Base-by-base conservation (phyloP, 495 filamentous ascomycete genomes). In the Penicillium nucicola region DNA sequence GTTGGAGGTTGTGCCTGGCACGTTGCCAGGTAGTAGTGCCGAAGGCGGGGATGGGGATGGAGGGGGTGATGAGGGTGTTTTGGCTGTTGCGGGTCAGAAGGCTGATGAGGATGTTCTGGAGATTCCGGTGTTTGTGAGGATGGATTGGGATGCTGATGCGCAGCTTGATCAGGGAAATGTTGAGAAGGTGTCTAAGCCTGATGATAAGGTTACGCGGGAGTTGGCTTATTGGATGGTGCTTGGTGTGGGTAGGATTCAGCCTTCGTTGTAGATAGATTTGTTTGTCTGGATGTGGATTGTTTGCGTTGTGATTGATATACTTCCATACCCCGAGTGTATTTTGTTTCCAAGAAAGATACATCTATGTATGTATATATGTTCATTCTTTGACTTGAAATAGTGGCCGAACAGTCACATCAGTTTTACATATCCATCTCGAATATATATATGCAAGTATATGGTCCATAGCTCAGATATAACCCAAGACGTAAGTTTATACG, bases 181-280 rank as follows among this genome's bases (percentile, higher is more conserved):
- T 45, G 73, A 80, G 64, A 69, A 65, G 58, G 71, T 64, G 12
- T 79, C 72, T 56, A 83, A 80, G 39, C 58, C 62, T 11, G 71
- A 75, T 50, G 66, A 65, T 12, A 40, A 61, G 44, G 66, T 75
- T 58, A 86, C 81, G 68, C 83, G 86, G 57, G 91, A 97, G 68
- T 70, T 96, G 73, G 90, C 89, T 52, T 97, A 95, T 77, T 97
- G 93, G 92, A 86, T 86, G 77, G 92, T 95, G 22, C 72, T 97
- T 38, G 92, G 92, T 6, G 78, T 96, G 36, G 93, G 93, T 23
- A 84, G 83, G 63, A 89, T 97, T 35, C 46, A 60, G 48, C 31
- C 54, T 33, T 48, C 42, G 17, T 45, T 64, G 50, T 62, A 56
- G 33, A 41, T 43, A 25, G 15, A 39, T 8, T n/a, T n/a, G 17